Conservation (phyloP, 225 moss, liverwort and hornwort genomes). For the Ulota crispa region DNA sequence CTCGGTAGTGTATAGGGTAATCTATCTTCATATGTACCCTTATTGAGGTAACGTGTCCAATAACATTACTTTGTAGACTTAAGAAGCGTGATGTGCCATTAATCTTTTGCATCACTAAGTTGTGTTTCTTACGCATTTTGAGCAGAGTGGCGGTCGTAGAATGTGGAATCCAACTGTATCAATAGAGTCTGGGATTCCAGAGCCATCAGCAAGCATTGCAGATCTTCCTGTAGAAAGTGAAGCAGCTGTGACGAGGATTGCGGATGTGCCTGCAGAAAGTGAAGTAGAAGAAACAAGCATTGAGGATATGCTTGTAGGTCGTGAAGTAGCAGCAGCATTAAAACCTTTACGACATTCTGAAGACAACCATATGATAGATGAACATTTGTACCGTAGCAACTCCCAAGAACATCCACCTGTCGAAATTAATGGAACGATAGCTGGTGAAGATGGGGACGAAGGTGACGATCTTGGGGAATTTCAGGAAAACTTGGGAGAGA, state of each 20-base stretch:
- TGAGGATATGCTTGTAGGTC: conserved; percentile 17
- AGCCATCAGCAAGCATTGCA: conserved; percentile 19
- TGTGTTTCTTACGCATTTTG: conserved; percentile 15
- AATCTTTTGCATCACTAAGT: conserved; percentile 14
- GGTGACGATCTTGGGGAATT: conserved; percentile 33
- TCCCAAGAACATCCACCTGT: conserved; percentile 14
- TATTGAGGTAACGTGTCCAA: background rate
- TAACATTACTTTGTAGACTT: background rate
- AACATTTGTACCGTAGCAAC: background rate
- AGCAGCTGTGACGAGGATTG: background rate
- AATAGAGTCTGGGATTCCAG: conserved; percentile 17
- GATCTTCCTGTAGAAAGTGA: conserved; percentile 11
- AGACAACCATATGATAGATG: conserved; percentile 6
- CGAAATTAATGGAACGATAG: background rate
- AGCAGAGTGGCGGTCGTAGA: conserved; percentile 41
- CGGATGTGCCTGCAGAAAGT: conserved; percentile 10
- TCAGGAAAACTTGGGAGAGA: conserved; percentile 35
- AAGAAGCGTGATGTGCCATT: background rate
- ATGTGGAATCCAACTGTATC: conserved; percentile 28
- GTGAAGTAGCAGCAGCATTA: conserved; percentile 14
- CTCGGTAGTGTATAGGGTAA: background rate
- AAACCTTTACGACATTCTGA: conserved; percentile 21
- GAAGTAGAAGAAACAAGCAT: conserved; percentile 7
- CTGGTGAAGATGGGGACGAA: conserved; percentile 20
- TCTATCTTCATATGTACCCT: background rate